Evolutionary conservation across 129 eudicot genomes (phyloP).

Genomic region (Flaveria robusta): DNA sequence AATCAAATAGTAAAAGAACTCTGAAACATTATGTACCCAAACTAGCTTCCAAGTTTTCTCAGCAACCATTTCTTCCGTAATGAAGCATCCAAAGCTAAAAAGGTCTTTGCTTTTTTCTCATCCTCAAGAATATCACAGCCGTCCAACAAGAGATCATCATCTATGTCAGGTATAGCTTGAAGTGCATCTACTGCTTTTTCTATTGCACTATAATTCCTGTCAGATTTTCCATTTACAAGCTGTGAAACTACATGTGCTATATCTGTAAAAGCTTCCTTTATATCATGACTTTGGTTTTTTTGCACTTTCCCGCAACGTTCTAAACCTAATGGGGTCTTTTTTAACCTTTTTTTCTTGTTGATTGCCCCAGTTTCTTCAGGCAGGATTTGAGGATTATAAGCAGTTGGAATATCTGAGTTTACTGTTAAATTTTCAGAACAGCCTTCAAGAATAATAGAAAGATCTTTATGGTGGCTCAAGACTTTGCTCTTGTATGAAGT

Average conservation of each 20-base stretch:
- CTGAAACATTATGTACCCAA: conserved; percentile 8
- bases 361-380: conserved; percentile 26
- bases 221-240: conserved; percentile 36
- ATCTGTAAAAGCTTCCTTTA: conserved; percentile 40
- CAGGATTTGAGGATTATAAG: conserved; percentile 17
- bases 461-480: conserved; percentile 37
- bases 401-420: conserved; percentile 9
- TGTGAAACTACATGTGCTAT: conserved; percentile 40
- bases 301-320: conserved; percentile 40
- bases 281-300: conserved; percentile 36
- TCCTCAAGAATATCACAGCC: conserved; percentile 65
- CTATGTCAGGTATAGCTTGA: conserved; percentile 58
- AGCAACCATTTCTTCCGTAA: conserved; percentile 64
- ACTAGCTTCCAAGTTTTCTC: conserved; percentile 51
- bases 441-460: conserved; percentile 36
- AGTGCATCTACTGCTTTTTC: conserved; percentile 61
- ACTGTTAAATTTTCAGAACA: conserved; percentile 19
- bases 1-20: background rate
- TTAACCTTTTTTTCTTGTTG: conserved; percentile 39
- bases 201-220: conserved; percentile 30
- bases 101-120: conserved; percentile 61
- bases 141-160: conserved; percentile 56
- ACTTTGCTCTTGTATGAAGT: conserved; percentile 37
- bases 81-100: conserved; percentile 55
- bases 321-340: conserved; percentile 11